These are phyloP conservation scores for Starmerella bombicola DNA, from an alignment of 805 yeast species.

Conservation along the genomic window DNA sequence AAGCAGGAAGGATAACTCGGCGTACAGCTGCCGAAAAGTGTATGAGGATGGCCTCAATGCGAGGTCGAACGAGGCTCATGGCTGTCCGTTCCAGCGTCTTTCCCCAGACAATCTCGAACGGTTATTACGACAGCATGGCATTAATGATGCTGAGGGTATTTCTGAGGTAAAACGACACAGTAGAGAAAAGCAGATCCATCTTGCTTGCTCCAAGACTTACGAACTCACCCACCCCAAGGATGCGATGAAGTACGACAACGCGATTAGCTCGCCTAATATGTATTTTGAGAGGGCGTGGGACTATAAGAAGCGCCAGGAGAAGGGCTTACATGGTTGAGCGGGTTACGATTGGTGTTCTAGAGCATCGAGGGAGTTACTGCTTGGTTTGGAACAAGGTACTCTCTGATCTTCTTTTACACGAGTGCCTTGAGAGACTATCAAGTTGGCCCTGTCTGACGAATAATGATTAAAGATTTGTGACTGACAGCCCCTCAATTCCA, in stretches of 20 bases:
- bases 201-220: conserved; percentile 82
- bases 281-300: conserved; percentile 39
- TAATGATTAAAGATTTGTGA: too few relatives aligned
- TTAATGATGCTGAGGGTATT: conserved; percentile 43
- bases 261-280: conserved; percentile 74
- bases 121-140: conserved; percentile 51
- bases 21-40: conserved; percentile 74
- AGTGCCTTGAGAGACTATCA: too few relatives aligned
- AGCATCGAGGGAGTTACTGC: too few relatives aligned
- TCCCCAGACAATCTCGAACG: conserved; percentile 47
- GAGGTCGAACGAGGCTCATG: conserved; percentile 47
- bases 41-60: conserved; percentile 45
- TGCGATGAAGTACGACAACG: conserved; percentile 35
- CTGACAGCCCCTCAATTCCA: too few relatives aligned
- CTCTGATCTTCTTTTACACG: too few relatives aligned
- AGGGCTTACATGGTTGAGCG: too few relatives aligned
- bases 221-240: conserved; percentile 46
- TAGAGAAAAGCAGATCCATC: conserved; percentile 56
- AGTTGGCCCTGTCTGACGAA: too few relatives aligned
- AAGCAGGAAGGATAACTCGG: conserved; percentile 67
- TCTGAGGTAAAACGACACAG: conserved; percentile 56
- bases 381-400: too few relatives aligned
- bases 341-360: too few relatives aligned
- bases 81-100: conserved; percentile 83
- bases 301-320: conserved; percentile 4